Base-by-base conservation (phyloP, 2,329 filamentous ascomycete species). In the Achaetomium macrosporum region DNA sequence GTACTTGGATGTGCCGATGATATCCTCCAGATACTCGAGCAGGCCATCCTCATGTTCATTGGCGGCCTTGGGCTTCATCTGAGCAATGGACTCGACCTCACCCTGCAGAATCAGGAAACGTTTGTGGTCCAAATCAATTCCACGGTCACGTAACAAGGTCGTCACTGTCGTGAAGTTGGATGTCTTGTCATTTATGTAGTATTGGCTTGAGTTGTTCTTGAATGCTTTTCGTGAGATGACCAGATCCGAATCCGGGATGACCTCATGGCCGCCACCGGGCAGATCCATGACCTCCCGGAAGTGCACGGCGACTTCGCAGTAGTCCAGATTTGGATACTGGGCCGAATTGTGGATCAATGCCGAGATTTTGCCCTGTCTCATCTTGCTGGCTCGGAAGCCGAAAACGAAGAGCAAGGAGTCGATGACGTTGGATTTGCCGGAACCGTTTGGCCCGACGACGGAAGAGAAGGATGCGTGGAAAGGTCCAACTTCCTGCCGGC, bases 381-480 rank as follows among this genome's bases (percentile, higher is more conserved):
- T 99, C 73, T 99, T 99, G 77, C 92, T 97, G 40, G 93, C 93
- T 55, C 93, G 85, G 74, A 99, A 99, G 50, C 95, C 93, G 66
- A 99, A 99, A n/a, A 99, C 93, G 65, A 99, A 99, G 1, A 99
- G 81, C 29, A 99, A 75, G 2, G 93, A 96, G 71, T 99, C 93
- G 66, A 99, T 99, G 57, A 99, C 95, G 64, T 99, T 99, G 19
- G 93, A 97, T 69, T 99, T 99, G 54, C 93, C 93, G 10, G 93
- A 99, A 56, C 93, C 93, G 68, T 99, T 99, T 46, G 95, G 93
- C 0, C 93, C 95, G 10, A 99, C 93, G 2, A 99, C 93, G 0
- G 93, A 96, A 1, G 93, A 96, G 72, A 99, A 99, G 0, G 93
- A 99, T 1, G 89, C 81, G 68, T 99, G 93, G 68, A 99, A 99